Percentiles rank a stretch among this genome's conserved stretches.
phyloP scores from a whole-genome alignment of 805 yeast species.

The Candida succiphila region DNA sequence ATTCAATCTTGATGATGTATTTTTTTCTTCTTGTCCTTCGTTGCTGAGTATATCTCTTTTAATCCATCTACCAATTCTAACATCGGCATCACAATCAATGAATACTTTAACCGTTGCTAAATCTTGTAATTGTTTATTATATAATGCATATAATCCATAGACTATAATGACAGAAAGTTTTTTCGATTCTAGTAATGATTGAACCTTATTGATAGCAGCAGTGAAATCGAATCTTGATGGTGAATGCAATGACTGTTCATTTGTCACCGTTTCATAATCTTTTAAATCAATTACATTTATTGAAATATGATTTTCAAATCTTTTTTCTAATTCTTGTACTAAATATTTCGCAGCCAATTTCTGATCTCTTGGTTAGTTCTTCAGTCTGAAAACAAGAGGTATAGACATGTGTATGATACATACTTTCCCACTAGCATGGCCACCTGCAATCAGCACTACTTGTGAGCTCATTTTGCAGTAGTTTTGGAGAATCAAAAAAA shows the following conservation, averaged over 20 bases:
- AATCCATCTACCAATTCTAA: conserved; percentile 74
- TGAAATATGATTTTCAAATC: conserved; percentile 10
- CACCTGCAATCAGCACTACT: conserved; percentile 20
- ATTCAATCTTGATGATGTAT: conserved; percentile 15
- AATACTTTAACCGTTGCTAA: conserved; percentile 60
- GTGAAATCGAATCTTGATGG: conserved; percentile 35
- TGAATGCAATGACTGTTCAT: conserved; percentile 5
- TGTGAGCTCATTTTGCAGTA: background rate
- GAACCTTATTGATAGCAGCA: conserved; percentile 12
- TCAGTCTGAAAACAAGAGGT: no score
- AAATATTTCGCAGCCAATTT: conserved; percentile 14
- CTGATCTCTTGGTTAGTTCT: conserved; percentile 18
- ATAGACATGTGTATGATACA: no score
- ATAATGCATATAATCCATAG: conserved; percentile 75
- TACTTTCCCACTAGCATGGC: conserved; percentile 26
- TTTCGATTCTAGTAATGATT: conserved; percentile 4
- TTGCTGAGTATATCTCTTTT: conserved; percentile 20
- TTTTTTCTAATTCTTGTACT: conserved; percentile 11
- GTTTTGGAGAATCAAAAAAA: background rate
- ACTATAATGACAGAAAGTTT: conserved; percentile 34
- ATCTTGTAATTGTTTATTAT: conserved; percentile 43
- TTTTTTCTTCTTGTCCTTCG: conserved; percentile 1
- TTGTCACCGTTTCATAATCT: conserved; percentile 3
- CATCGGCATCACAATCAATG: conserved; percentile 79
- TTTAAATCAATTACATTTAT: conserved; percentile 16